These are phyloP conservation scores for Psilocybe azurescens DNA, from an alignment of 768 basidiomycete genomes.

Conservation along the genomic window DNA sequence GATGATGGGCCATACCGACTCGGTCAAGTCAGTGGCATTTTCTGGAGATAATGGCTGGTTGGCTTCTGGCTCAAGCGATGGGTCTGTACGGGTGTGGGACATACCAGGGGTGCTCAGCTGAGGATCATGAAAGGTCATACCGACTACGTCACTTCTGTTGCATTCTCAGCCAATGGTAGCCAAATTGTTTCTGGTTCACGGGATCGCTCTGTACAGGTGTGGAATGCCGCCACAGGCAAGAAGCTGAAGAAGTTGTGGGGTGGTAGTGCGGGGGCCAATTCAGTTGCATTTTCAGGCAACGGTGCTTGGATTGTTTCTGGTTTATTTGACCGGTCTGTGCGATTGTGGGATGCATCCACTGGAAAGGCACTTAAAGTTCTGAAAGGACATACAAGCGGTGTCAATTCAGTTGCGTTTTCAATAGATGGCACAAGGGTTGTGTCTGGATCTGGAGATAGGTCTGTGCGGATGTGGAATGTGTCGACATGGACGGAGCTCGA, in stretches of 20 bases:
- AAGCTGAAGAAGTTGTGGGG: no score
- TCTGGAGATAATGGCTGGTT: neutral
- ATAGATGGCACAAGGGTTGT: neutral
- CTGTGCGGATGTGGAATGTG: neutral
- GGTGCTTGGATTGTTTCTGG: neutral
- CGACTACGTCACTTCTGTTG: neutral
- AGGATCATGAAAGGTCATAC: neutral
- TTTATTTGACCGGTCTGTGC: neutral
- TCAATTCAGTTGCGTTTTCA: neutral
- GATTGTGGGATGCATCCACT: neutral
- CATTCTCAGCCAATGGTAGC: neutral
- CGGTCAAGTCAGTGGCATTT: neutral
- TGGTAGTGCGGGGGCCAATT: no score
- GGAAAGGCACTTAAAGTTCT: neutral
- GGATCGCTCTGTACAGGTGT: no score
- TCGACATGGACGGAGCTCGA: no score
- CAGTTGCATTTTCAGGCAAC: neutral
- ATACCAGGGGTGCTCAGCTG: neutral
- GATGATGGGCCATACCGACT: neutral
- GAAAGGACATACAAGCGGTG: neutral
- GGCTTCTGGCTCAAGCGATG: neutral
- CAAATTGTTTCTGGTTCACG: no score
- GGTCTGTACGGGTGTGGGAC: neutral
- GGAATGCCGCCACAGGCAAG: no score
- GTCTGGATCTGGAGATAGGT: neutral